Conservation (phyloP, 139 green algal genomes). For the Micractinium sp. region DNA sequence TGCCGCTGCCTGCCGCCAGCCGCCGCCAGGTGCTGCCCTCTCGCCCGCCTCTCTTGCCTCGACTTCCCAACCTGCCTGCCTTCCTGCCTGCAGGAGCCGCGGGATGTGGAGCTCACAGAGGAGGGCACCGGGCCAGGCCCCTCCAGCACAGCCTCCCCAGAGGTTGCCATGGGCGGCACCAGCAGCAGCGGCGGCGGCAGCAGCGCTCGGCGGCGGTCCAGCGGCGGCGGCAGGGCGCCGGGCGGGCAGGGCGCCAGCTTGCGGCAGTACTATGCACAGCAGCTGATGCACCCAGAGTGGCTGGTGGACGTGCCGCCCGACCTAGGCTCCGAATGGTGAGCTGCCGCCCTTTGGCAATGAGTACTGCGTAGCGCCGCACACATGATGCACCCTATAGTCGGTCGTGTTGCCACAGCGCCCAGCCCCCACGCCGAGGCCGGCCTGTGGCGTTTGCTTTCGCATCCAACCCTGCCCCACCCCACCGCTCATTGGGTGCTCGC, state of each 20-base stretch:
- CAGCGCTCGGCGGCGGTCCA: background rate
- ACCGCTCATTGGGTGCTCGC: background rate
- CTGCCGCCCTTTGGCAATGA: background rate
- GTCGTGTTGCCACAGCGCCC: no score
- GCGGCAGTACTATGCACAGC: slow-evolving; percentile 61
- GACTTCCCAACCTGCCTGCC: no score
- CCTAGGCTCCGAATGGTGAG: slow-evolving; percentile 75
- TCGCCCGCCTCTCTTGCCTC: no score
- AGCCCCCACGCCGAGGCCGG: background rate
- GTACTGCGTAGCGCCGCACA: no score
- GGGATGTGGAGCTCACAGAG: background rate
- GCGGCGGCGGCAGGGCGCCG: background rate
- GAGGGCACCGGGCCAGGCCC: background rate
- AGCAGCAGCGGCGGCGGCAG: background rate
- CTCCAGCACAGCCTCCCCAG: background rate
- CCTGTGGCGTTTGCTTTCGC: background rate
- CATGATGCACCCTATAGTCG: no score
- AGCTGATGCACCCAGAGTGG: slow-evolving; percentile 93
- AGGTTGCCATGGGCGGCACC: slow-evolving; percentile 11
- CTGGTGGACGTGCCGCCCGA: slow-evolving; percentile 85
- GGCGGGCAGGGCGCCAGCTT: background rate
- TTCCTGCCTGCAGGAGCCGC: background rate
- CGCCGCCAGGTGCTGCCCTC: background rate
- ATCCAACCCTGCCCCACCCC: background rate
- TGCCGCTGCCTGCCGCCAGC: background rate